Conservation (phyloP, 208 protist genomes). For the Crithidia fasciculata region DNA sequence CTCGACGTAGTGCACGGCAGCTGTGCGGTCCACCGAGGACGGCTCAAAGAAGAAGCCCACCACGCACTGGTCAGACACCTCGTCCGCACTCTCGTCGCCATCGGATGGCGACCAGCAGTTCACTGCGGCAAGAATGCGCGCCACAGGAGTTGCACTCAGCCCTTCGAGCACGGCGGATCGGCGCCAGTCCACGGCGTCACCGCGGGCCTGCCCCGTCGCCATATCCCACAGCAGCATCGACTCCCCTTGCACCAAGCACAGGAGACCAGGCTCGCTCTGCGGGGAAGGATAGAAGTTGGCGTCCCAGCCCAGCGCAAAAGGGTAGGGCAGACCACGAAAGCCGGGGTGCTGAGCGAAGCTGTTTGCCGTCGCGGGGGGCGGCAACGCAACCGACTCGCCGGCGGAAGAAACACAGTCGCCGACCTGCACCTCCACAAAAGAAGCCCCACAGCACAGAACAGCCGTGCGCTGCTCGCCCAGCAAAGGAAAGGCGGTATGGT, state of each 20-base stretch:
- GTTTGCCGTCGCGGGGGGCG: not conserved
- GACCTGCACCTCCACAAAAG: slow-evolving; percentile 59
- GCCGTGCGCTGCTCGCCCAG: slow-evolving; percentile 12
- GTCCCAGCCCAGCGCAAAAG: slow-evolving; percentile 66
- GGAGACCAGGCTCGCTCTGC: slow-evolving; percentile 21
- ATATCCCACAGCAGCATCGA: slow-evolving; percentile 70
- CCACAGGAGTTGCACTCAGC: slow-evolving; percentile 49
- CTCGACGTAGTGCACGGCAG: slow-evolving; percentile 25
- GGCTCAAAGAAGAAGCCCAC: slow-evolving; percentile 22
- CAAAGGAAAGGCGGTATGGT: slow-evolving; percentile 56
- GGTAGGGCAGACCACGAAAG: slow-evolving; percentile 58
- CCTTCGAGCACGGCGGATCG: slow-evolving; percentile 12
- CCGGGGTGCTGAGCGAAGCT: slow-evolving; percentile 34
- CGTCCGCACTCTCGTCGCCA: not conserved
- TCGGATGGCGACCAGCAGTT: slow-evolving; percentile 28
- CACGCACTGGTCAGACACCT: not conserved
- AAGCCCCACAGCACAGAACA: slow-evolving; percentile 59
- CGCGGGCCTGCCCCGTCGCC: slow-evolving; percentile 2
- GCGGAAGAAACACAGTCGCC: slow-evolving; percentile 7
- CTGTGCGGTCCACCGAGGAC: not conserved
- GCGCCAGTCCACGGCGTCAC: slow-evolving; percentile 22
- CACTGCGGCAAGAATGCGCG: slow-evolving; percentile 10
- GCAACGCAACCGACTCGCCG: slow-evolving; percentile 26
- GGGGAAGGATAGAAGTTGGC: slow-evolving; percentile 66
- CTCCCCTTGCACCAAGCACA: slow-evolving; percentile 56